A percentile compares a stretch with the other conserved stretches of the same genome.
These are phyloP conservation scores for Postia placenta DNA, from an alignment of 768 basidiomycete species.

Conservation along the genomic window DNA sequence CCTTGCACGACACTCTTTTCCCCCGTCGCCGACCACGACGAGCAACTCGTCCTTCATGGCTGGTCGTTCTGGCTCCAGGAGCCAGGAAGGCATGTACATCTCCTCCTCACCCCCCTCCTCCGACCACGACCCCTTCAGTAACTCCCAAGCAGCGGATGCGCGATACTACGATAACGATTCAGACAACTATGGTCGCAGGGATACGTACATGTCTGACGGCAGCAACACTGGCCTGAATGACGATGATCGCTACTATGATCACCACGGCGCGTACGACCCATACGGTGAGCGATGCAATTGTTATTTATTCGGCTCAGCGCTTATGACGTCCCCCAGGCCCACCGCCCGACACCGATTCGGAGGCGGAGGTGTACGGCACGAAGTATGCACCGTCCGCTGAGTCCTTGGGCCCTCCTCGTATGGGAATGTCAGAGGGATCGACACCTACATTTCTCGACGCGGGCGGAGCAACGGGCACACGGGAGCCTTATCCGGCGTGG, in stretches of 20 bases:
- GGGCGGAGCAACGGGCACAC: slow-evolving; percentile 42
- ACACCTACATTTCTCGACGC: slow-evolving; percentile 72
- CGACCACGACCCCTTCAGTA: slow-evolving; percentile 60
- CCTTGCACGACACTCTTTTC: neutral
- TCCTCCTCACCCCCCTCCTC: slow-evolving; percentile 56
- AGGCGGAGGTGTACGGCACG: slow-evolving; percentile 64
- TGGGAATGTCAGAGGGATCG: slow-evolving; percentile 61
- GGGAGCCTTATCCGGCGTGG: slow-evolving; percentile 95
- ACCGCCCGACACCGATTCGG: slow-evolving; percentile 80
- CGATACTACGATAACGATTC: slow-evolving; percentile 71
- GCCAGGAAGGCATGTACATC: slow-evolving; percentile 58
- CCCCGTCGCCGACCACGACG: slow-evolving; percentile 11
- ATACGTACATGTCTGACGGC: slow-evolving; percentile 60
- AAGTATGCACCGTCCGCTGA: slow-evolving; percentile 72
- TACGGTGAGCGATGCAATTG: slow-evolving; percentile 40
- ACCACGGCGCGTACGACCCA: slow-evolving; percentile 56
- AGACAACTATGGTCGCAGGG: slow-evolving; percentile 50
- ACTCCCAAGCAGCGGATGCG: slow-evolving; percentile 28
- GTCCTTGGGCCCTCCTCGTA: slow-evolving; percentile 58
- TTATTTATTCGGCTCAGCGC: neutral
- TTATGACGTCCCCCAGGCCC: slow-evolving; percentile 34
- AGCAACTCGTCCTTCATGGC: slow-evolving; percentile 33
- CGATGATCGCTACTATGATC: slow-evolving; percentile 51
- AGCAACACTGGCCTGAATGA: slow-evolving; percentile 49
- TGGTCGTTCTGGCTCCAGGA: slow-evolving; percentile 47